Evolutionary conservation across 495 filamentous ascomycete species (phyloP), one percentile per base, ranked within the genome.

Genomic region (Annulohypoxylon nitens): DNA sequence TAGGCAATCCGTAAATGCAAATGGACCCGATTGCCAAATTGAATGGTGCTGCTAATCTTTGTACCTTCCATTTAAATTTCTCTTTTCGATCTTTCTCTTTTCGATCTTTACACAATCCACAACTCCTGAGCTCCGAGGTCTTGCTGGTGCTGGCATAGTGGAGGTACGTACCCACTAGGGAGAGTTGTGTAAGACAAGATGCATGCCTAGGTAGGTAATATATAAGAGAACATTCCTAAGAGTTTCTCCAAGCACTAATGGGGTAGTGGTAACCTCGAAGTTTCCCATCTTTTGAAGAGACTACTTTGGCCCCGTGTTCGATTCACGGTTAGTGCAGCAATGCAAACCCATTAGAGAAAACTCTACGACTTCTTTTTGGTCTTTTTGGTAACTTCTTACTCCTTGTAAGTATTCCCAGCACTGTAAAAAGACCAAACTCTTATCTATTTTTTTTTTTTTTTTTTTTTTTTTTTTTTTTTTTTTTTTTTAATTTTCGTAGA

Each of bases 251-350:
- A 73, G 30, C 72, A 75, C 67, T 75, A 75, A 75, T 75, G 72
- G 72, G 72, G 72, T 75, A 75, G 72, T 75, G 72, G 72, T 75
- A 75, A 75, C 72, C 72, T 70, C 72, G 67, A 59, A 75, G 72
- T 75, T 75, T 75, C 72, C 67, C 72, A 75, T 70, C 66, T 67
- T 43, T 14, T 62, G 55, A 69, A 59, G 71, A 75, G 59, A 70
- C 63, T 67, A 75, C 72, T 75, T 59, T 75, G 72, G 72, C 72
- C 72, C 72, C 72, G 72, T 75, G 72, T 75, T 75, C 72, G 72
- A 75, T 75, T 75, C 72, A 75, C 72, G 72, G 72, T 75, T 75
- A 75, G 67, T 75, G 72, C 72, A 75, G 51, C 47, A 54, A 25
- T 30, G 37, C 36, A 74, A 74, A 16, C 71, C 71, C 65, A 74